These are phyloP conservation scores for Hura crepitans DNA, from an alignment of 441 rosid genomes.

Conservation along the genomic window DNA sequence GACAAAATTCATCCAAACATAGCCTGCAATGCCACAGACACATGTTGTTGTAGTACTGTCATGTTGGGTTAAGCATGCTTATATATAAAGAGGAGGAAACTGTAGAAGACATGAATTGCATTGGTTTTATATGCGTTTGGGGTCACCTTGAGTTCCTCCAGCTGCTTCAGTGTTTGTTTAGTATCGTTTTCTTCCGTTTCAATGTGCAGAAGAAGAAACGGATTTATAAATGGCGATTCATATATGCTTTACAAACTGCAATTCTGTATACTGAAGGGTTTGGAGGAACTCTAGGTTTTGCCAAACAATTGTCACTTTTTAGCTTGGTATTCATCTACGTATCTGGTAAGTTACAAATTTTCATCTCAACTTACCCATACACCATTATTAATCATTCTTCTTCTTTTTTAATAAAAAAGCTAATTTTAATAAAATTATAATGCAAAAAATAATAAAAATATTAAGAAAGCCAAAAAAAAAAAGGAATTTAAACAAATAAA, in stretches of 20 bases:
- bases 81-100: background rate
- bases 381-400: too few species aligned
- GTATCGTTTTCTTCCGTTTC: background rate
- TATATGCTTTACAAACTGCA: background rate
- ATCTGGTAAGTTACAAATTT: too few species aligned
- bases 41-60: background rate
- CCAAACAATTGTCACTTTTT: conserved; percentile 9
- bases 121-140: conserved; percentile 7
- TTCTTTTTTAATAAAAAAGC: too few species aligned
- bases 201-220: background rate
- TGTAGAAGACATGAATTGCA: background rate
- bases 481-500: too few species aligned
- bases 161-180: conserved; percentile 20
- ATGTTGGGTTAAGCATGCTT: background rate
- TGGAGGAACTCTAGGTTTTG: conserved; percentile 29
- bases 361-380: too few species aligned
- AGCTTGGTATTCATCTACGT: background rate
- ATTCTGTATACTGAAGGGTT: conserved; percentile 25
- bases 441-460: too few species aligned
- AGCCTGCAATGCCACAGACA: background rate
- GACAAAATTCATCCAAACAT: conserved; percentile 14
- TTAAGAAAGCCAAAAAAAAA: too few species aligned
- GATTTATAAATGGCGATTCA: background rate
- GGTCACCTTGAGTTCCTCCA: conserved; percentile 28
- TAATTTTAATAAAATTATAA: too few species aligned